Percentiles rank a stretch among this genome's conserved stretches.
phyloP scores from a whole-genome alignment of 1,284 basidiomycete genomes.

The Microbotryum intermedium region DNA sequence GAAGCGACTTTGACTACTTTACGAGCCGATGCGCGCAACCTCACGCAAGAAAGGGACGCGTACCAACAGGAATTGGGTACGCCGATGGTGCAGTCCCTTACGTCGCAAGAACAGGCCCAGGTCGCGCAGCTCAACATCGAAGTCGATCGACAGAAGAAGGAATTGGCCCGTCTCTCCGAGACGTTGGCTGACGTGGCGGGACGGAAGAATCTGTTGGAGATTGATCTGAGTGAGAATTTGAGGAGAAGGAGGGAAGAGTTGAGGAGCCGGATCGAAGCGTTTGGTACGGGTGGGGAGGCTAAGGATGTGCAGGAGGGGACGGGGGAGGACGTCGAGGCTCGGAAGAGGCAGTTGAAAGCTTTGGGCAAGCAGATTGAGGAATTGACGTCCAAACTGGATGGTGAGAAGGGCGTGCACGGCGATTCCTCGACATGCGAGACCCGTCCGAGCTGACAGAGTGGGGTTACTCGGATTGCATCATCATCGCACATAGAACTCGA shows the following conservation, averaged over 20 bases:
- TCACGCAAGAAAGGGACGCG: conserved; percentile 52
- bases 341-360: conserved; percentile 57
- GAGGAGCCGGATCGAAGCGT: conserved; percentile 61
- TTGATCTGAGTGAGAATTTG: conserved; percentile 85
- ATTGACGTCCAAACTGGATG: conserved; percentile 55
- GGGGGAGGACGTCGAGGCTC: conserved; percentile 53
- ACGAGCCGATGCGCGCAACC: conserved; percentile 56
- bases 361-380: conserved; percentile 58
- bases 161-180: conserved; percentile 59
- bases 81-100: conserved; percentile 66
- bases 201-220: conserved; percentile 72
- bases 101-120: conserved; percentile 58
- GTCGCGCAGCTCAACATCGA: conserved; percentile 66
- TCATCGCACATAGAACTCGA: conserved; percentile 40
- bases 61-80: conserved; percentile 65
- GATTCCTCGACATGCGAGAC: too few species aligned
- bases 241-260: conserved; percentile 69
- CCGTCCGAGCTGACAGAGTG: too few species aligned
- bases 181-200: conserved; percentile 67
- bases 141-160: conserved; percentile 63
- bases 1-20: conserved; percentile 63
- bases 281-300: conserved; percentile 51
- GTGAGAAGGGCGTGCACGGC: too few species aligned
- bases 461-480: too few species aligned
- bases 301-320: conserved; percentile 52